Base-by-base conservation (phyloP, 2,329 filamentous ascomycete species). In the Penicillium sp. region DNA sequence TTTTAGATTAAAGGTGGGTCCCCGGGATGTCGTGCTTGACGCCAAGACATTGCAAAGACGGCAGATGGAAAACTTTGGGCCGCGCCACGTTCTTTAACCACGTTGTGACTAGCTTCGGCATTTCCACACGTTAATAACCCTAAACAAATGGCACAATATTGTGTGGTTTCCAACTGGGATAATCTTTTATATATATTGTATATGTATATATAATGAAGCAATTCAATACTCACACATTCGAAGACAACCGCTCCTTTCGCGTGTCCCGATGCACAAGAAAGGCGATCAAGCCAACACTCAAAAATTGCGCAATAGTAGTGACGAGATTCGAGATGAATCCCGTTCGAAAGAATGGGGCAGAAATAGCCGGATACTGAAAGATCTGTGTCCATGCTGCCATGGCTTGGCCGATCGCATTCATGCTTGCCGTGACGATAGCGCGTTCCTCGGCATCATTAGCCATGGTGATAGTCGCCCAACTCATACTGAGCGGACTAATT, bases 381-480 rank as follows among this genome's bases (percentile, higher is more conserved):
- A 79, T 63, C 53, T 79, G 75, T 2, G 70, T 73, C 47, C 76
- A 75, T 0, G 77, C 76, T 13, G 70, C 73, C 35, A 78, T 76
- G 2, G 70, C 76, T 58, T 78, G 76, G 1, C 77, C 76, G 48
- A 78, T 75, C 6, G 76, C 73, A 48, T 78, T 78, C 75, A 78
- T 78, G 31, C 74, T 77, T 0, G 75, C 75, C 17, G 74, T 77
- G 6, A 78, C 74, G 2, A 78, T 68, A 2, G 76, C 76, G 21
- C 76, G 68, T 58, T 78, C 76, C 54, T 78, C 77, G 8, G 75
- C 74, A 43, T 76, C 73, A 12, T 73, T 69, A 2, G 70, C 67
- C 73, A 76, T 76, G 9, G 70, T 63, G 2, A 75, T 64, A 0
- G 74, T 74, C 23, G 75, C 74, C 76, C 75, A 78, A 10, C 71